Evolutionary conservation across 2,329 filamentous ascomycete species (phyloP), one percentile per base, ranked within the genome.

Genomic region (Sclerotinia spermophila): DNA sequence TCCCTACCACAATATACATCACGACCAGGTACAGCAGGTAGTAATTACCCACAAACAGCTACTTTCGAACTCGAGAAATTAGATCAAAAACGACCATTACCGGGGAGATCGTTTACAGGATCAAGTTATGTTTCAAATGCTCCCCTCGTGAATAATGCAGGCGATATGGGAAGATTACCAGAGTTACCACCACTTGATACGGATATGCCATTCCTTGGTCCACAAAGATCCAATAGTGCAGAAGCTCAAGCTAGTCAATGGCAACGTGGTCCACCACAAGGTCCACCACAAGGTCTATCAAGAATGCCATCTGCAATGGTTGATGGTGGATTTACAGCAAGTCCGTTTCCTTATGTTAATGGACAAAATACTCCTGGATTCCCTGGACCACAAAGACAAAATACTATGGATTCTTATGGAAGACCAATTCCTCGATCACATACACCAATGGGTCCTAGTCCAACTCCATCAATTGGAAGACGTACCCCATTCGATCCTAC

Each of bases 1-100:
- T 90, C 89, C 0, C 81, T 92, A 10, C 89, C 90, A 0, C 79
- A 83, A 5, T 92, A 92, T 78, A 83, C 83, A 3, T 90, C 89
- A 13, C 85, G 85, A 68, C 86, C 87, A 27, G 84, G 81, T 68
- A 89, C 87, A 1, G 84, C 86, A 4, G 82, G 82, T 27, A 74
- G 73, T n/a, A 73, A 76, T 53, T 7, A 65, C 35, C 75, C 77
- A 59, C 66, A 74, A 40, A 84, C 84, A 13, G 81, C 84, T 33
- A 81, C 77, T 71, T 83, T 78, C 71, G 87, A 87, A 79, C 84
- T 87, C 72, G 85, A 80, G 73, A 82, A 82, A 56, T 81, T 86
- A 72, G 85, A 84, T 75, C 85, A 84, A 74, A 85, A 84, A 79
- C 84, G 81, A 68, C 86, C 83, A 53, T 74, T 81, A 72, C 82